Evolutionary conservation across 2,329 filamentous ascomycete genomes (phyloP), one percentile per base, ranked within the genome.

Genomic region (Calonectria honghensis): DNA sequence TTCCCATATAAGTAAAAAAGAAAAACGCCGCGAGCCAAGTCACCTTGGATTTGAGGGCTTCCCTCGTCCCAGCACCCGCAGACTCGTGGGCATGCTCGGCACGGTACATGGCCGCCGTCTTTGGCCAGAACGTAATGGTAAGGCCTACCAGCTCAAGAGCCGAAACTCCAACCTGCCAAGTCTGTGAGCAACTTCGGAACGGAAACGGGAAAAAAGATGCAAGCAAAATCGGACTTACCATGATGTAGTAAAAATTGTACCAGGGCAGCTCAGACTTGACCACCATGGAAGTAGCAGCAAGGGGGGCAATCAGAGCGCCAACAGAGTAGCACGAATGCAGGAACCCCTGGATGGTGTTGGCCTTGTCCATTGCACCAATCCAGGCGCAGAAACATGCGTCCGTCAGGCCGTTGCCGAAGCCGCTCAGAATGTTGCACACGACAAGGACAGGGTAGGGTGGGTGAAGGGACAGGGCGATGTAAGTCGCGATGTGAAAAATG

Each of bases 231-330:
- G 18, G 13, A 4, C 88, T 86, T 86, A 93, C 90, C 92, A 94
- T 93, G 70, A 94, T 84, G 80, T 94, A 94, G 80, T 94, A 95
- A 81, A 91, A 95, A 4, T 86, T 88, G 78, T 93, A 94, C 94
- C 94, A 95, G 0, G 88, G 88, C 74, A 92, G 70, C 1, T 84
- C 79, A 0, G 87, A 90, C 68, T 89, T 90, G 0, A 92, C 91
- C 37, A 95, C 90, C 88, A 95, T 90, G 0, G 88, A 89, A 0
- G 93, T 94, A 0, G 93, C 93, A 70, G 94, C 89, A 2, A 94
- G 81, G 0, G 93, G 93, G 4, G 91, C 87, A 2, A 94, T 85
- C 0, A 93, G 88, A 0, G 92, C 93, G 0, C 93, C 93, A 0
- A 93, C 76, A 0, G 92, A 93, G 80, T 94, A 95, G 71, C 89